phyloP scores from a whole-genome alignment of 2,329 filamentous ascomycete genomes.

The Sarocladium brachiariae region DNA sequence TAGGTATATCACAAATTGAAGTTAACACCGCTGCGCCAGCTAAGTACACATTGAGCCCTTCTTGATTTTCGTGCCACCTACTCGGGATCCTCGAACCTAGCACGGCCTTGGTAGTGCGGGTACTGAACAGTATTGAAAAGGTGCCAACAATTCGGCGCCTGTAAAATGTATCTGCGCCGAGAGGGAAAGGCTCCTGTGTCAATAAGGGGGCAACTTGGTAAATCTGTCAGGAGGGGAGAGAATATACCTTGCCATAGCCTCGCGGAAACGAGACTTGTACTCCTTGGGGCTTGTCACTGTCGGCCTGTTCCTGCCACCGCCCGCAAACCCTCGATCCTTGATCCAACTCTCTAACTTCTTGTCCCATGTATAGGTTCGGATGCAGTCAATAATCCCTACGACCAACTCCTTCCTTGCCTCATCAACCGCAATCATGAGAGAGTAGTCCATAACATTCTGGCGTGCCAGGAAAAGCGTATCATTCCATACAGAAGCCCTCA shows the following conservation, averaged over 20 bases:
- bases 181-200: not conserved
- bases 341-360: conserved; percentile 99
- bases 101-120: conserved; percentile 28
- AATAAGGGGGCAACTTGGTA: not conserved
- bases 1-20: too few species aligned
- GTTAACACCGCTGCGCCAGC: too few species aligned
- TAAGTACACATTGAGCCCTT: too few species aligned
- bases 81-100: conserved; percentile 34
- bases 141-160: conserved; percentile 71
- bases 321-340: conserved; percentile 84
- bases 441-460: conserved; percentile 99
- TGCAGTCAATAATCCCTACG: conserved; percentile 97
- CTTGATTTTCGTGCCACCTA: conserved; percentile 12
- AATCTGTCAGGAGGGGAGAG: not conserved
- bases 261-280: conserved; percentile 91
- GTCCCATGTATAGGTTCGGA: conserved; percentile 98
- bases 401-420: conserved; percentile 84
- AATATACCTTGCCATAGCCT: conserved; percentile 87
- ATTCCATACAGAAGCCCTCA: conserved; percentile 91
- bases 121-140: conserved; percentile 47
- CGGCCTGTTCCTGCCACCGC: conserved; percentile 71
- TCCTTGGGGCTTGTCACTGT: conserved; percentile 97
- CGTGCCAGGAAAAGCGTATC: conserved; percentile 91
- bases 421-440: conserved; percentile 95
- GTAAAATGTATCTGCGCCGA: conserved; percentile 55